Base-by-base conservation (phyloP, 345 rosid species). In the Raphanus raphanistrum region DNA sequence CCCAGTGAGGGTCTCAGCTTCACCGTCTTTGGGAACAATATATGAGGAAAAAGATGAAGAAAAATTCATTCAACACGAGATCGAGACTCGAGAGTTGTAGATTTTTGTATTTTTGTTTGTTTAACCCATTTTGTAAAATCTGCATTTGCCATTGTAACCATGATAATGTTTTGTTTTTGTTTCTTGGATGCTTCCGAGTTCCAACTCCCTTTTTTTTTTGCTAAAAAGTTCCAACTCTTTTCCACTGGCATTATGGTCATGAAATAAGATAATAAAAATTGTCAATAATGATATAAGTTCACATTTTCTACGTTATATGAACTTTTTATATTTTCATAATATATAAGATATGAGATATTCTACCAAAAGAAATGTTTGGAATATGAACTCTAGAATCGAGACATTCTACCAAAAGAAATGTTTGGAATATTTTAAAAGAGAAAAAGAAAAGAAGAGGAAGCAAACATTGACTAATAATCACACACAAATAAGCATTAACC, bases 21-120 rank as follows among this genome's bases (percentile, higher is more conserved):
- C 65, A 3, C 71, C 80, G 63, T 63, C 75, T 4, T 26, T 77
- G 33, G 70, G 32, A 8, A 70, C 80, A 0, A 76, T 76, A 27
- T 35, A 61, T 0, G 80, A 76, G 55, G 80, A 76, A 1, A 31
- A n/a, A 11, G 74, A 50, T 32, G 74, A 76, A 0, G 21, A 67
- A 29, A 38, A 12, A 1, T 21, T 21, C n/a, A 50, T 52, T 12
- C 52, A 63, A 17, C 15, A 63, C 8, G 5, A 63, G 36, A 33
- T 26, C 32, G 4, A 74, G 15, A 21, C 16, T 54, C 52, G 16
- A 52, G 63, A 8, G 17, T 52, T 32, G 2, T 63, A 62, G 13
- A 48, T 29, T 61, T 28, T 10, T 43, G 17, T 71, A 6, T 2
- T 13, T 55, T 6, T 54, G 10, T 21, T 27, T 60, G 63, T 27